A percentile compares a stretch with the other conserved stretches of the same genome.
These are phyloP conservation scores for Theileria luwenshuni DNA, from an alignment of 169 alveolate species.

Conservation along the genomic window DNA sequence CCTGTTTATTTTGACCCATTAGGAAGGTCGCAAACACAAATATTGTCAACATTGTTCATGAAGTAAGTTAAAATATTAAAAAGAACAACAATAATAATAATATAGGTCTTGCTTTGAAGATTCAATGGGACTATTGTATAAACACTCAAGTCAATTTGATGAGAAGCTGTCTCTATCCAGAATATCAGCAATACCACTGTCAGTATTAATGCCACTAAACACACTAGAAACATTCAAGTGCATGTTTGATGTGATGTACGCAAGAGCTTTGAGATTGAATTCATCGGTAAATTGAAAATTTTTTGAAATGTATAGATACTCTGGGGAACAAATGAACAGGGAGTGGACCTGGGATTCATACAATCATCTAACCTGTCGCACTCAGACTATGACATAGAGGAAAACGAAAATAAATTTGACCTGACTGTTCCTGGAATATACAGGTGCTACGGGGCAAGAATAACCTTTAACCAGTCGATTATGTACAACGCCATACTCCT, in stretches of 20 bases:
- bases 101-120: constrained; percentile 54
- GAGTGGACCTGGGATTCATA: constrained; percentile 67
- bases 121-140: constrained; percentile 63
- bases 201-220: constrained; percentile 49
- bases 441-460: constrained; percentile 74
- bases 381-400: constrained; percentile 71
- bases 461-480: constrained; percentile 73
- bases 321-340: constrained; percentile 70
- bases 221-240: constrained; percentile 66
- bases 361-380: constrained; percentile 51
- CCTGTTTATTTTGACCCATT: constrained; percentile 67
- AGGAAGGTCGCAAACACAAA: constrained; percentile 63
- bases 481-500: constrained; percentile 73
- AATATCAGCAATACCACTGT: constrained; percentile 71
- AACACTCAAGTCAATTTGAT: constrained; percentile 65
- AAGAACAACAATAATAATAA: not conserved
- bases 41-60: constrained; percentile 46
- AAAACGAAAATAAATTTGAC: constrained; percentile 45
- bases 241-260: constrained; percentile 73
- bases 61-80: constrained; percentile 24
- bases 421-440: constrained; percentile 68
- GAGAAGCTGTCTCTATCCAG: constrained; percentile 69
- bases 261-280: constrained; percentile 55
- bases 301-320: constrained; percentile 48
- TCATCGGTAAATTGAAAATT: constrained; percentile 18